These are phyloP conservation scores for Kwoniella pini DNA, from an alignment of 768 basidiomycete genomes.

Conservation along the genomic window DNA sequence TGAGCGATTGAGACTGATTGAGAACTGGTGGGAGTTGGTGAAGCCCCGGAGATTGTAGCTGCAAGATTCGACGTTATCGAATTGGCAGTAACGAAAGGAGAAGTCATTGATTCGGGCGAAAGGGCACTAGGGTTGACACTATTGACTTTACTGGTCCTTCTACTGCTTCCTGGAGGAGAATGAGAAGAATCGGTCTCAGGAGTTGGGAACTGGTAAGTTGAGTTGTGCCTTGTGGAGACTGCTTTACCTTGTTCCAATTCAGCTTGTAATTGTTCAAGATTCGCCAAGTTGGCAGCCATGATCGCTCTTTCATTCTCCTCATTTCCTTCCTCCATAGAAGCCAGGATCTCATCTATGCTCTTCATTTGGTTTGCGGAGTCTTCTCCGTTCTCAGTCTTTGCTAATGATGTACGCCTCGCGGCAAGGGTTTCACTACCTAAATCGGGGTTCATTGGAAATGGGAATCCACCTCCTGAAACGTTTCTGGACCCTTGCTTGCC, in stretches of 20 bases:
- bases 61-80: conserved; percentile 1
- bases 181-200: conserved; percentile 39
- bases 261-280: background rate
- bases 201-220: conserved; percentile 36
- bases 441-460: conserved; percentile 15
- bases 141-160: background rate
- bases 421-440: background rate
- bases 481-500: background rate
- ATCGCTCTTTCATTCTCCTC: conserved; percentile 27
- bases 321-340: conserved; percentile 40
- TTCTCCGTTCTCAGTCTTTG: conserved; percentile 8
- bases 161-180: conserved; percentile 6
- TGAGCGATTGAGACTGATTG: background rate
- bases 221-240: background rate
- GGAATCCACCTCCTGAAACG: conserved; percentile 6
- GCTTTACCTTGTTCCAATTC: background rate
- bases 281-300: conserved; percentile 10
- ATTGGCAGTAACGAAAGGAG: conserved; percentile 14
- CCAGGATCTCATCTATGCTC: conserved; percentile 40
- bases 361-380: conserved; percentile 5
- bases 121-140: conserved; percentile 3
- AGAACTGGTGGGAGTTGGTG: conserved; percentile 1
- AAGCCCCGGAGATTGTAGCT: background rate
- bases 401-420: conserved; percentile 10
- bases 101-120: conserved; percentile 24